Percentiles rank a stretch among this genome's conserved stretches.
Evolutionary conservation across 192 early-diverging fungal species (phyloP).

Genomic region (Funneliformis geosporum): DNA sequence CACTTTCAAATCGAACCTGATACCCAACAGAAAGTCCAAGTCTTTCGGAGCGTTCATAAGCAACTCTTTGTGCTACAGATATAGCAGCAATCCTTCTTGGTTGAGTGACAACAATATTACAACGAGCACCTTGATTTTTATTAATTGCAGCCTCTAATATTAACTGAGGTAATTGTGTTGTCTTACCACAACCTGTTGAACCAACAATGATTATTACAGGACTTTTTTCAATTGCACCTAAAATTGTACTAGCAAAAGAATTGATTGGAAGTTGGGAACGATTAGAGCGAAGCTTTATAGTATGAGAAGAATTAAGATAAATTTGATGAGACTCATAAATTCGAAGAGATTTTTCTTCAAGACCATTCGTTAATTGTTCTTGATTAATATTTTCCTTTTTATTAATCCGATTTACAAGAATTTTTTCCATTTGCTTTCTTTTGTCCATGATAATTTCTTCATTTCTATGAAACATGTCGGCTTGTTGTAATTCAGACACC

Average conservation of each 20-base stretch:
- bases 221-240: constrained; percentile 41
- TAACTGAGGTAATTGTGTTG: constrained; percentile 74
- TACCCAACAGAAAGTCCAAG: constrained; percentile 51
- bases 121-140: constrained; percentile 39
- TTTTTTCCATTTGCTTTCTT: constrained; percentile 25
- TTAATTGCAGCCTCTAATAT: constrained; percentile 58
- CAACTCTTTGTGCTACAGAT: constrained; percentile 67
- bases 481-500: constrained; percentile 31
- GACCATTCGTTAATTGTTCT: not conserved
- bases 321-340: constrained; percentile 35
- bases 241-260: constrained; percentile 41
- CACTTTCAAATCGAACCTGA: constrained; percentile 47
- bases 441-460: not conserved
- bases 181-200: constrained; percentile 58
- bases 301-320: constrained; percentile 39
- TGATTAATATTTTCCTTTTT: not conserved
- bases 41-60: constrained; percentile 45
- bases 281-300: constrained; percentile 35
- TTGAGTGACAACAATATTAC: constrained; percentile 59
- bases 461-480: not conserved
- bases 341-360: constrained; percentile 36
- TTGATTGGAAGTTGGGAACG: constrained; percentile 41
- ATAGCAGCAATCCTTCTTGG: constrained; percentile 73
- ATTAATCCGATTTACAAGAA: not conserved
- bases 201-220: constrained; percentile 50